Base-by-base conservation (phyloP, 192 early-diverging fungal species). In the Lobulomyces angularis region DNA sequence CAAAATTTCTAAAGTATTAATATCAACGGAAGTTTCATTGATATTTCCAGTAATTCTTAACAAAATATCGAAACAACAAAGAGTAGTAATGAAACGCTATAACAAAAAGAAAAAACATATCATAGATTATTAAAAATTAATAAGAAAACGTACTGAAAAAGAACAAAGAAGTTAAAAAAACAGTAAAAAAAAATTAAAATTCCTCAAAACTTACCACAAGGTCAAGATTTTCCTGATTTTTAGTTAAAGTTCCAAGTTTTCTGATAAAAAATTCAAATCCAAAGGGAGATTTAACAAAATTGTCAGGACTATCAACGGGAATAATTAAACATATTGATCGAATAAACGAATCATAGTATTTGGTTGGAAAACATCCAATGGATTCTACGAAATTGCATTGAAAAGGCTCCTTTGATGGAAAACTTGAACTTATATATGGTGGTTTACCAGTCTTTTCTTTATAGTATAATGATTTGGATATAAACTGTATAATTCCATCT, bases 261-360 rank as follows among this genome's bases (percentile, higher is more conserved):
- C 52, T 55, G 6, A 52, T 34, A 24, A 68, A 60, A 22, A 39
- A 43, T n/a, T 70, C 67, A 53, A 50, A 70, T 18, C 65, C 65
- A 28, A 54, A 70, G 0, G 67, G 67, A 7, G 62, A 66, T 28
- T 62, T 62, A 24, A 42, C 56, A n/a, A n/a, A n/a, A 16, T 42
- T 41, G 18, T 69, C 67, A 16, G 53, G 52, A 12, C 63, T 27
- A 12, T 60, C 61, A 22, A 67, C 61, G 7, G 67, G 67, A 14
- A 69, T 40, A 14, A 68, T 40, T 20, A 70, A 41, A 8, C 62
- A 46, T 5, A 70, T 27, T 6, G 67, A 56, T 7, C 51, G 39
- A 7, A 65, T 24, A 14, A 70, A 25, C 3, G 67, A 48, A 35
- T 70, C 65, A 27, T 64, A 64, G 37, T 70, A 70, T 32, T 48